These are phyloP conservation scores for Ilex paraguariensis DNA, from an alignment of 305 asterid genomes.

Conservation along the genomic window DNA sequence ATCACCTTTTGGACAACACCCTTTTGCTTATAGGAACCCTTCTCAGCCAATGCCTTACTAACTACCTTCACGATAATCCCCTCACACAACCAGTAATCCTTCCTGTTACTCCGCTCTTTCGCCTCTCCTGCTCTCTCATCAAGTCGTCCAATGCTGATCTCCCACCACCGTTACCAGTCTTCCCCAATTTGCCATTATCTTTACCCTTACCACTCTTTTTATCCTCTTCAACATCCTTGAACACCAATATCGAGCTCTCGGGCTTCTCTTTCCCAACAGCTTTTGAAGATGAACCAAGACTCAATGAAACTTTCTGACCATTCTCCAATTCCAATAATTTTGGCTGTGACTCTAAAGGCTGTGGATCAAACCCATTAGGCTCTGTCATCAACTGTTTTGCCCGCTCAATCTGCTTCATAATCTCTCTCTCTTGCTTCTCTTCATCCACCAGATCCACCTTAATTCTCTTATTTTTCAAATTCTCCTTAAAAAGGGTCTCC, in stretches of 20 bases:
- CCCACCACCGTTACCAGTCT: constrained; percentile 20
- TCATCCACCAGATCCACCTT: constrained; percentile 73
- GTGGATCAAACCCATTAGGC: constrained; percentile 20
- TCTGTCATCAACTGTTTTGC: constrained; percentile 52
- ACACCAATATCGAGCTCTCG: constrained; percentile 40
- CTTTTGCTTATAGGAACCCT: constrained; percentile 86
- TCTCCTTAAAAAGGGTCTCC: constrained; percentile 79
- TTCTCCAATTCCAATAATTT: constrained; percentile 47
- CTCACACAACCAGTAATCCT: constrained; percentile 82
- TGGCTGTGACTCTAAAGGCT: constrained; percentile 23
- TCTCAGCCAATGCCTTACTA: constrained; percentile 70
- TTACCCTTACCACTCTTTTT: constrained; percentile 36
- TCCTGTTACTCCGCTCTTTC: constrained; percentile 71
- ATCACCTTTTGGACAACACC: constrained; percentile 68
- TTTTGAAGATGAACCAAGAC: constrained; percentile 48
- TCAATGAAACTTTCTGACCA: constrained; percentile 56
- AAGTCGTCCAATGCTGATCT: constrained; percentile 63
- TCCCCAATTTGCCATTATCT: constrained; percentile 26
- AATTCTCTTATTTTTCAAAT: constrained; percentile 71
- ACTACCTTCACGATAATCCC: constrained; percentile 82
- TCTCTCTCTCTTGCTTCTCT: constrained; percentile 82
- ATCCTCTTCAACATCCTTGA: constrained; percentile 52
- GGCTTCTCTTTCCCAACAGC: constrained; percentile 29
- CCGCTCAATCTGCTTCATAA: constrained; percentile 80
- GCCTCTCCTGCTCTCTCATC: constrained; percentile 82